Base-by-base conservation (phyloP, 2,329 filamentous ascomycete genomes). In the Gnomoniopsis sp. region DNA sequence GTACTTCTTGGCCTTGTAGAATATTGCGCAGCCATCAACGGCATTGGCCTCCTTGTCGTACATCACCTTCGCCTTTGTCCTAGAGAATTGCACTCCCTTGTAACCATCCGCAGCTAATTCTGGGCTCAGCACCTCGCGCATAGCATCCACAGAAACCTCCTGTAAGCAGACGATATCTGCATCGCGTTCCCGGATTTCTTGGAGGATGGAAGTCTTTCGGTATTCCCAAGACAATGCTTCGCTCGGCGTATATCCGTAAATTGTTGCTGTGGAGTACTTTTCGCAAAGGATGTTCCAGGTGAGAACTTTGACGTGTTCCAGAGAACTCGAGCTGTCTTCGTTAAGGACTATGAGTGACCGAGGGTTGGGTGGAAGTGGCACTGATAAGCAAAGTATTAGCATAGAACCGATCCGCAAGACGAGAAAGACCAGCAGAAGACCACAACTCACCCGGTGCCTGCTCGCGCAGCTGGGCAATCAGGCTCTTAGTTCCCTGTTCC, bases 201-300 rank as follows among this genome's bases (percentile, higher is more conserved):
- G 86, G 58, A 97, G 76, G 62, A 99, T 95, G 59, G 89, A 84
- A 58, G 90, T 85, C 68, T 88, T 89, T 56, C 95, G 88, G 69
- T 91, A 92, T 41, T 95, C 89, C 95, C 95, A 99, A 30, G 85
- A 80, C 23, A 99, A 79, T 10, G 91, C 91, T 57, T 83, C 84
- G 17, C 88, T 88, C 2, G 95, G 90, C 0, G 92, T 93, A 72
- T 98, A 98, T 47, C 93, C 93, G 71, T 97, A 98, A 62, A 90
- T 86, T 56, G 87, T 82, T 56, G 86, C 81, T 0, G 93, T 97
- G 4, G 93, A 93, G 67, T 95, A 96, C 68, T 92, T 91, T 74
- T 97, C 92, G 74, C 93, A 97, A 12, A 99, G 83, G 49, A 93
- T 96, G 72, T 99, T 99, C 87, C 95, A 97, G 22, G 91, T 96